phyloP scores from a whole-genome alignment of 306 rosid species.

The Senna tora region DNA sequence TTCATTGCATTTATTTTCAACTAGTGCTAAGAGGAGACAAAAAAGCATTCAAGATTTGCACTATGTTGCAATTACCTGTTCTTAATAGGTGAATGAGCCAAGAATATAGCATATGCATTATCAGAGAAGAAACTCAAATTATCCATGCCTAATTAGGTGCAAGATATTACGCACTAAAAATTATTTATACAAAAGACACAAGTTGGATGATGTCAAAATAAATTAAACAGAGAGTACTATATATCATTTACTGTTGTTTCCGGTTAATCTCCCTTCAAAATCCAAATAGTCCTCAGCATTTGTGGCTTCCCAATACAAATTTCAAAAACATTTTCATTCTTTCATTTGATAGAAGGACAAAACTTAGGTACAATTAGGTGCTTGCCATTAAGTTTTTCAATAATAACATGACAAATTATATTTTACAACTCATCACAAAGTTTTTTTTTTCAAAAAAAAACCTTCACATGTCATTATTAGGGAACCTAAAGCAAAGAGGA shows the following conservation, averaged over 20 bases:
- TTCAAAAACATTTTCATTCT: not conserved
- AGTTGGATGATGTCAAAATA: too few relatives aligned
- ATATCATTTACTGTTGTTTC: not conserved
- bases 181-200: too few relatives aligned
- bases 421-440: not conserved
- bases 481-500: not conserved
- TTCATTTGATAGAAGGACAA: not conserved
- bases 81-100: not conserved
- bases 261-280: not conserved
- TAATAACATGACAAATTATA: not conserved
- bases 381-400: not conserved
- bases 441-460: not conserved
- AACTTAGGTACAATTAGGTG: not conserved
- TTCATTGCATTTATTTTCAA: not conserved
- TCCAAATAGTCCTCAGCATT: not conserved
- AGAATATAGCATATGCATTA: constrained; percentile 17
- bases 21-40: constrained; percentile 6
- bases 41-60: not conserved
- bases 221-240: too few relatives aligned
- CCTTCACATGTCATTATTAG: not conserved
- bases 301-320: not conserved
- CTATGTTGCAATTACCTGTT: constrained; percentile 11
- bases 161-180: not conserved
- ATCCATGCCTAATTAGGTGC: too few relatives aligned
- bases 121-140: constrained; percentile 13